Base-by-base conservation (phyloP, 257 asterid genomes). In the Lycium ferocissimum region DNA sequence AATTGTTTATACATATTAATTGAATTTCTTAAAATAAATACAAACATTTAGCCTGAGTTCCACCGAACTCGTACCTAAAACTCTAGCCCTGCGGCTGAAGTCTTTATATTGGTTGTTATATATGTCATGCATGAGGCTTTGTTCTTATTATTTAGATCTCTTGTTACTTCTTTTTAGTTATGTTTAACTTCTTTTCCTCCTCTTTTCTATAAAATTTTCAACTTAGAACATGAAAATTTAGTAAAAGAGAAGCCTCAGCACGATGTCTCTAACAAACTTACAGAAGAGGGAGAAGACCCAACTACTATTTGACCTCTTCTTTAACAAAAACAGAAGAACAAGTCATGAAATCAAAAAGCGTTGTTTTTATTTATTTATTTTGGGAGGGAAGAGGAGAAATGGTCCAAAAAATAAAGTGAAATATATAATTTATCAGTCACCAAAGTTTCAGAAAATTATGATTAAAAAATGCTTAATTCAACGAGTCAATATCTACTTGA, bases 231-330 rank as follows among this genome's bases (percentile, higher is more conserved):
- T 20, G 81, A 47, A 71, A 43, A 73, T 20, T 73, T 11, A 20
- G 59, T 47, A 47, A 73, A 40, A 73, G 1, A 47, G 53, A 73
- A 51, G 11, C 81, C 47, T 57, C 7, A 57, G 9, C 62, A 57
- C 20, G n/a, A 72, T 37, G 57, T 73, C 80, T 73, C 40, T n/a
- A 72, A 73, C 80, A 73, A 38, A 38, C 51, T 33, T 7, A 38
- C 22, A 38, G 5, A 70, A 73, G 45, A 22, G n/a, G 45, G 20
- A 49, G 62, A 49, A 53, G 17, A 75, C 14, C 4, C 62, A 75
- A 75, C 81, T 22, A 49, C 62, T 49, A 49, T 49, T 75, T 75
- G 81, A 75, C 61, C 22, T 49, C 59, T 73, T 73, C 81, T 49
- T 49, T 6, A 49, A 75, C 43, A 22, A 75, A 69, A 57, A 49